A percentile compares a stretch with the other conserved stretches of the same genome.
These are phyloP conservation scores for Coniferiporia weirii DNA, from an alignment of 1,284 basidiomycete genomes.

Conservation along the genomic window DNA sequence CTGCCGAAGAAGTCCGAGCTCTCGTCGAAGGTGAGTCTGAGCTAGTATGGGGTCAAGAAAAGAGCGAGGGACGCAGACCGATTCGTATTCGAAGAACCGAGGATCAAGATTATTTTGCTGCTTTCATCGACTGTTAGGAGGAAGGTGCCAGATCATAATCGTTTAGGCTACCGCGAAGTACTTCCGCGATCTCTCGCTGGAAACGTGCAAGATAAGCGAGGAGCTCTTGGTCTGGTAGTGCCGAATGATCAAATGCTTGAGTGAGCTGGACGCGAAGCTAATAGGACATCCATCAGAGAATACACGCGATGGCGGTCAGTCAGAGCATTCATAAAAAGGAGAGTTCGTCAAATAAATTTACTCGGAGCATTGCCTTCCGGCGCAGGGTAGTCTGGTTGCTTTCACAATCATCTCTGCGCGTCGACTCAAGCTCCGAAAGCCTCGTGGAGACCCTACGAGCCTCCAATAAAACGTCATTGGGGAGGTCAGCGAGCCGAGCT, in stretches of 20 bases:
- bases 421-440: slow-evolving; percentile 56
- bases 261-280: slow-evolving; percentile 66
- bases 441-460: slow-evolving; percentile 55
- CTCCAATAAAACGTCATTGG: slow-evolving; percentile 57
- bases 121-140: background rate
- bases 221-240: slow-evolving; percentile 63
- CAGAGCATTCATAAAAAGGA: slow-evolving; percentile 11
- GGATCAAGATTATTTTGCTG: background rate
- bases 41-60: too few relatives aligned
- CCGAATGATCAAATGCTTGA: slow-evolving; percentile 64
- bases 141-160: background rate
- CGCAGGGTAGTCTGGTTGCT: slow-evolving; percentile 53
- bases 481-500: slow-evolving; percentile 78
- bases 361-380: slow-evolving; percentile 65
- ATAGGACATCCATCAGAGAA: background rate
- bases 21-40: slow-evolving; percentile 60
- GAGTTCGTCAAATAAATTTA: slow-evolving; percentile 28
- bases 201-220: slow-evolving; percentile 56
- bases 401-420: slow-evolving; percentile 53
- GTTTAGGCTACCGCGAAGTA: slow-evolving; percentile 9
- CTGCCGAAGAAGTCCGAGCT: slow-evolving; percentile 78
- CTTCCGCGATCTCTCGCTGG: slow-evolving; percentile 59
- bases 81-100: background rate
- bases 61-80: background rate
- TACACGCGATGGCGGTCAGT: background rate